Evolutionary conservation across 2,329 filamentous ascomycete genomes (phyloP).

Genomic region (Eutypella sp.): DNA sequence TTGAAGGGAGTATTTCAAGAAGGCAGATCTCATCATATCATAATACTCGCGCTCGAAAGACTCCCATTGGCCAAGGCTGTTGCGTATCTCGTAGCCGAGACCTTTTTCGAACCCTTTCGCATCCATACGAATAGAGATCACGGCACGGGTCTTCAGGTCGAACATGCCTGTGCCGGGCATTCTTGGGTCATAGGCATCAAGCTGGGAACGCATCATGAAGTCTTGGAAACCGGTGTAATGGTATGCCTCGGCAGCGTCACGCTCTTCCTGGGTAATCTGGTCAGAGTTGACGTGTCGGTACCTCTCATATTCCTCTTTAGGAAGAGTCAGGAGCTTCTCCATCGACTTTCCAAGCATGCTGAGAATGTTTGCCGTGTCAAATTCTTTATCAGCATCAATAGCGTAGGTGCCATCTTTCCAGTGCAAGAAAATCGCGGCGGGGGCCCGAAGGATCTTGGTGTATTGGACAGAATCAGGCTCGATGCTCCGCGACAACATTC

Average conservation of each 20-base stretch:
- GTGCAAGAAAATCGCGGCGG: slow-evolving; percentile 75
- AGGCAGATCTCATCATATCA: slow-evolving; percentile 91
- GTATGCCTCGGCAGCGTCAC: slow-evolving; percentile 69
- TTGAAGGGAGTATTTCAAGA: slow-evolving; percentile 95
- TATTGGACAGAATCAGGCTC: slow-evolving; percentile 57
- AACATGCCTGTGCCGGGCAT: slow-evolving; percentile 91
- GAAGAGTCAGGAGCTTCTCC: slow-evolving; percentile 87
- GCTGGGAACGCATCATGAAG: slow-evolving; percentile 90
- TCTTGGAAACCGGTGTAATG: slow-evolving; percentile 85
- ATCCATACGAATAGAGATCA: slow-evolving; percentile 89
- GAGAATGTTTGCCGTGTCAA: slow-evolving; percentile 76
- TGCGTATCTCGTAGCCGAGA: slow-evolving; percentile 79
- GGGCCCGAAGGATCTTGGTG: slow-evolving; percentile 66
- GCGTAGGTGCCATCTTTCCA: slow-evolving; percentile 84
- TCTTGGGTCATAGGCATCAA: slow-evolving; percentile 83
- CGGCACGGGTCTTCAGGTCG: slow-evolving; percentile 91
- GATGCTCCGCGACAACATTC: slow-evolving; percentile 65
- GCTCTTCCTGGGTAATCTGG: slow-evolving; percentile 66
- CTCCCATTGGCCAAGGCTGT: slow-evolving; percentile 71
- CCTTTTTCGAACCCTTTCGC: slow-evolving; percentile 65
- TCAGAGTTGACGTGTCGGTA: slow-evolving; percentile 68
- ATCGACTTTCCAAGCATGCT: slow-evolving; percentile 93
- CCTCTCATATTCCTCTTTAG: slow-evolving; percentile 77
- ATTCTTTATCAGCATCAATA: slow-evolving; percentile 94
- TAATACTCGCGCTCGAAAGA: slow-evolving; percentile 95